phyloP scores from a whole-genome alignment of 768 basidiomycete genomes.

The Erythrobasidium yunnanense region DNA sequence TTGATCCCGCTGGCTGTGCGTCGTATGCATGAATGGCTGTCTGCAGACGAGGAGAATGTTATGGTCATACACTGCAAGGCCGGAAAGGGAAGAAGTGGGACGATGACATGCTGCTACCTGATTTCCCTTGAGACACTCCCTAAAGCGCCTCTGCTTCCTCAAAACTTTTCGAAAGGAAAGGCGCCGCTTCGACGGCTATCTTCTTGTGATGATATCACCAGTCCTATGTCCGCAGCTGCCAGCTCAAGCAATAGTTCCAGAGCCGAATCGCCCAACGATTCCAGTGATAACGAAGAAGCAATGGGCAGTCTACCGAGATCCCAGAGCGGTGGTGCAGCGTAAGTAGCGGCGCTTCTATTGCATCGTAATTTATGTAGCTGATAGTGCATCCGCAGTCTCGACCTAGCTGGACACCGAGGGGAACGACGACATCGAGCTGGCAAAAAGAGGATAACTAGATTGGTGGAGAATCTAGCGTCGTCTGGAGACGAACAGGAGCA shows the following conservation, averaged over 20 bases:
- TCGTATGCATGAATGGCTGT: constrained; percentile 9
- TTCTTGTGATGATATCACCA: too few species aligned
- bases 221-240: too few species aligned
- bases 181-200: not conserved
- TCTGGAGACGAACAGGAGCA: not conserved
- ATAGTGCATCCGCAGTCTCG: not conserved
- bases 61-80: constrained; percentile 29
- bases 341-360: not conserved
- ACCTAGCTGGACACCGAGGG: constrained; percentile 4
- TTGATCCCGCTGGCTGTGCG: constrained; percentile 22
- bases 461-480: constrained; percentile 8
- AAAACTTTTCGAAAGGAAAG: constrained; percentile 18
- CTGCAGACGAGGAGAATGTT: constrained; percentile 15
- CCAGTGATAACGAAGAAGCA: constrained; percentile 12
- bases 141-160: constrained; percentile 6
- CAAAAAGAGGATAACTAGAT: not conserved
- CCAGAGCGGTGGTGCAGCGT: constrained; percentile 23
- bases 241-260: too few species aligned
- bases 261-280: not conserved
- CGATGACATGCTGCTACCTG: constrained; percentile 28
- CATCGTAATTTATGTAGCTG: not conserved
- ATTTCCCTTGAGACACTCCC: constrained; percentile 21
- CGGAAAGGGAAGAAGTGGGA: constrained; percentile 25
- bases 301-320: not conserved
- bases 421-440: not conserved